Base-by-base conservation (phyloP, 441 rosid genomes). In the Melastoma candidum region DNA sequence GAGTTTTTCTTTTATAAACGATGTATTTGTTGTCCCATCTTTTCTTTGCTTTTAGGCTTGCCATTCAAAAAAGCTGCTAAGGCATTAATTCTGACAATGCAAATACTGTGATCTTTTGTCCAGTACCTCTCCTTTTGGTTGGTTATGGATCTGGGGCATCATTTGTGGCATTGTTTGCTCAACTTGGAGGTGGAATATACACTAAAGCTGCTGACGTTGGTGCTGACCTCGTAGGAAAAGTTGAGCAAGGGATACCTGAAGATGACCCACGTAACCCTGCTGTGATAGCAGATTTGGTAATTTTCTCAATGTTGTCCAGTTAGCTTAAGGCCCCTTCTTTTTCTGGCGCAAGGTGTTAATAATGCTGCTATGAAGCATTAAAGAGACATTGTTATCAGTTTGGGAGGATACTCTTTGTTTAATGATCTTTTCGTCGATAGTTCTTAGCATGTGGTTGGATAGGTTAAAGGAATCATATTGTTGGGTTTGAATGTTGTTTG, bases 151-250 rank as follows among this genome's bases (percentile, higher is more conserved):
- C 89, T 75, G 99, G 99, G 67, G 99, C 99, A 63, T 89, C 99
- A 48, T 93, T 93, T 76, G 99, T 93, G 63, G 99, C 99, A 45
- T 80, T 93, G 50, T 93, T 93, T 71, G 99, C 99, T 73, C 99
- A 93, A 78, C 73, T 93, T 74, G 99, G 99, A 71, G 99, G 99
- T 73, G 97, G 99, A 64, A 93, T 93, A 77, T 89, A 68, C 61
- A 93, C 97, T 45, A 93, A 93, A 77, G 99, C 97, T 47, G 99
- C 99, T 78, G 99, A 93, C 77, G 99, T 93, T 53, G 99, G 99
- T 56, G 99, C 99, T 60, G 99, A 93, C 69, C 93, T 93, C 24
- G 97, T 93, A 55, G 99, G 99, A 62, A 93, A 89, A 89, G 93
- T 93, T 44, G 99, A 93, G 72, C 96, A 89, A 77, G 99, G 97